A percentile compares a stretch with the other conserved stretches of the same genome.
Evolutionary conservation across 441 rosid species (phyloP).

Genomic region (Populus hybrid): DNA sequence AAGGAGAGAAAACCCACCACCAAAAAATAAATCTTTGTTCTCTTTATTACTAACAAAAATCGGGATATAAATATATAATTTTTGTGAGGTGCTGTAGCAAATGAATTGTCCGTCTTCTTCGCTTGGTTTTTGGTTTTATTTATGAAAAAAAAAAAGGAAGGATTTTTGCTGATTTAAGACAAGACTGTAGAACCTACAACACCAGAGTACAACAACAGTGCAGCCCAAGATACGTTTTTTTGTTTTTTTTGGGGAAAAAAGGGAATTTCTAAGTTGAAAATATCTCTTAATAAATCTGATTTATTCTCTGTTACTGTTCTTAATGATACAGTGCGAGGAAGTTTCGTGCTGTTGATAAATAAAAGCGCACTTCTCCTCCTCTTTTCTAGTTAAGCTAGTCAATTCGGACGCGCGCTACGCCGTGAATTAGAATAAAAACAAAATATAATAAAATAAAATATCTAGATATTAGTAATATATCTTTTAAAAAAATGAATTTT

Average conservation of each 20-base stretch:
- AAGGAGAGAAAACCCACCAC: not conserved
- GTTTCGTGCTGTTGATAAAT: not conserved
- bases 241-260: not conserved
- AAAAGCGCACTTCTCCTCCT: not conserved
- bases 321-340: not conserved
- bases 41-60: too few species aligned
- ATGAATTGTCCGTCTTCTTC: constrained; percentile 20
- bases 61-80: not conserved
- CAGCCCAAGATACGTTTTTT: not conserved
- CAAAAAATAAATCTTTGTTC: too few species aligned
- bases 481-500: too few species aligned
- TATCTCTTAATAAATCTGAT: too few species aligned
- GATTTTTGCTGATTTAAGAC: not conserved
- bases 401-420: too few species aligned
- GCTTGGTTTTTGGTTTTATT: not conserved
- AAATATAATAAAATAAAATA: too few species aligned
- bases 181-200: not conserved
- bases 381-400: too few species aligned
- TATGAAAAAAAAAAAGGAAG: not conserved
- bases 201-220: not conserved
- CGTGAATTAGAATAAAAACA: too few species aligned
- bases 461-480: too few species aligned
- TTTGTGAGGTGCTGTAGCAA: not conserved
- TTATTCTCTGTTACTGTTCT: not conserved
- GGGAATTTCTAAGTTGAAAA: not conserved